Conservation (phyloP, 164 flowering plant genomes). For the Liriodendron chinense region DNA sequence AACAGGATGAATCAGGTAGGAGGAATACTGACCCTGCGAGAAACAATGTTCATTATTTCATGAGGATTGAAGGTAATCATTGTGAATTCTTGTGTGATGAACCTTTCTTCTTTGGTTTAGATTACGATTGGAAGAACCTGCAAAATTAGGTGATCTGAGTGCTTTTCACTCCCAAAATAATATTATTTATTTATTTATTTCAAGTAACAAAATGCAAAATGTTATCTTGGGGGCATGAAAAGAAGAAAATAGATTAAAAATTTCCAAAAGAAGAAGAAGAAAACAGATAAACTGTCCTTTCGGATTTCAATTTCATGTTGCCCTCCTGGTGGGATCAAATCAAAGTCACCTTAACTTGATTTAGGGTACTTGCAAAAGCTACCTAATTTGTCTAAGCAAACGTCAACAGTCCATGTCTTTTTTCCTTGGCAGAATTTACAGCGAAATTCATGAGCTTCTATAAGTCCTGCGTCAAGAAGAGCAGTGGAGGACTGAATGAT, state of each 20-base stretch:
- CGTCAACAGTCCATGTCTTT: neutral
- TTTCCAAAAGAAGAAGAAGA: too few species aligned
- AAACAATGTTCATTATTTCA: conserved; percentile 33
- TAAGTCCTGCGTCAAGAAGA: conserved; percentile 20
- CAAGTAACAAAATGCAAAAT: too few species aligned
- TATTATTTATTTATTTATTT: too few species aligned
- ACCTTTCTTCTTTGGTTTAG: neutral
- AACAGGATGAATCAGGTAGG: conserved; percentile 21
- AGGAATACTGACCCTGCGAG: conserved; percentile 25
- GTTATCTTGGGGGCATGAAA: too few species aligned
- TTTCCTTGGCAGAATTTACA: conserved; percentile 45
- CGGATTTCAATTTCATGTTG: too few species aligned
- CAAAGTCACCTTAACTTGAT: too few species aligned
- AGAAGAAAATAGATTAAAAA: too few species aligned
- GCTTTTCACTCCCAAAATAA: too few species aligned
- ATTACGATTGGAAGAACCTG: neutral
- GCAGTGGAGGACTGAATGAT: neutral
- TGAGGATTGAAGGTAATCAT: conserved; percentile 55
- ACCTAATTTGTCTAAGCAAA: neutral
- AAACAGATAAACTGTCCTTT: too few species aligned
- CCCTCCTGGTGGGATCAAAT: too few species aligned
- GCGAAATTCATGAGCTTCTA: conserved; percentile 74
- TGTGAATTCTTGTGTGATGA: neutral
- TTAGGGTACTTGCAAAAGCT: neutral
- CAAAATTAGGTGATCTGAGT: too few species aligned